These are phyloP conservation scores for Penicillium riverlandense DNA, from an alignment of 495 filamentous ascomycete species.

Conservation along the genomic window DNA sequence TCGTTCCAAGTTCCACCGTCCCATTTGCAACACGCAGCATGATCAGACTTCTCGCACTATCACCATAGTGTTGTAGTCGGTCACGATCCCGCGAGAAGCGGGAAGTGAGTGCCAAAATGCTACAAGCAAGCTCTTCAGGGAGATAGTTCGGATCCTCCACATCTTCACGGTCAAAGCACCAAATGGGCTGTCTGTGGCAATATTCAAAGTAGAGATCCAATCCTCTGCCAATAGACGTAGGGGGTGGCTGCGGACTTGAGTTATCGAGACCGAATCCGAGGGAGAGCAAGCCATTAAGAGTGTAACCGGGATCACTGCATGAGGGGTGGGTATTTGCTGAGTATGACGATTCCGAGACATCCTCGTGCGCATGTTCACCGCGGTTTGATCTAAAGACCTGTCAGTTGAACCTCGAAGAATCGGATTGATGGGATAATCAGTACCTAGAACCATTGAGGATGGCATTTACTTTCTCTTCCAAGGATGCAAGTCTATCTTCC, in stretches of 20 bases:
- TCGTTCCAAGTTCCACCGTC: constrained; percentile 35
- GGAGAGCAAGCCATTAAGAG: constrained; percentile 18
- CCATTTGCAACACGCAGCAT: constrained; percentile 43
- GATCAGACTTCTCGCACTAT: constrained; percentile 33
- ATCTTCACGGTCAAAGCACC: constrained; percentile 40
- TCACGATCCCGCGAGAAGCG: constrained; percentile 33
- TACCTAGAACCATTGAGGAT: constrained; percentile 32
- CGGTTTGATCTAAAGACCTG: constrained; percentile 8
- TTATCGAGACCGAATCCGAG: constrained; percentile 25
- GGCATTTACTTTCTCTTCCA: constrained; percentile 43
- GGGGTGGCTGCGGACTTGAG: constrained; percentile 17
- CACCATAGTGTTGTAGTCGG: constrained; percentile 30
- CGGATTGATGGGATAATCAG: not conserved
- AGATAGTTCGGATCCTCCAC: constrained; percentile 26
- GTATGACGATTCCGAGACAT: constrained; percentile 9
- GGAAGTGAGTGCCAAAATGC: constrained; percentile 34
- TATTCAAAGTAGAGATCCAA: constrained; percentile 38
- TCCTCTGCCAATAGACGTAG: constrained; percentile 20
- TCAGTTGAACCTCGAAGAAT: constrained; percentile 4
- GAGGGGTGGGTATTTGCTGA: constrained; percentile 12
- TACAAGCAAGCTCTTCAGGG: constrained; percentile 35
- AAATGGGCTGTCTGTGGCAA: constrained; percentile 42
- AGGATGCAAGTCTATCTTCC: constrained; percentile 36
- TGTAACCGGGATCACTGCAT: constrained; percentile 10
- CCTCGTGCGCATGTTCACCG: constrained; percentile 11